Evolutionary conservation across 2,329 filamentous ascomycete species (phyloP).

Genomic region (Calonectria pseudoreteaudii): DNA sequence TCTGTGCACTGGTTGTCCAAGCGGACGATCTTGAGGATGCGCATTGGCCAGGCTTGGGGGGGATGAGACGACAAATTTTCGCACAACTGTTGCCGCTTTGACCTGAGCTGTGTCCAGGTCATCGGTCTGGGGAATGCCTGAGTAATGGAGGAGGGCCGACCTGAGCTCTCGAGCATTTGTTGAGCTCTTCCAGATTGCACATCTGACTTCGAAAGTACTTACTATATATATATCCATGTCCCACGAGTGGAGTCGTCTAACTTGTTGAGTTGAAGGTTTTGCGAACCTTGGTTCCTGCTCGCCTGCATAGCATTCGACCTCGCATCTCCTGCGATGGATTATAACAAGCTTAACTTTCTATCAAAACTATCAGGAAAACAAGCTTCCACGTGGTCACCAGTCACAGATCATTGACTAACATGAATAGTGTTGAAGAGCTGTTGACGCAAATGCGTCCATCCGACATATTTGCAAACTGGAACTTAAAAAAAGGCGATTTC

Average conservation of each 20-base stretch:
- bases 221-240: not conserved
- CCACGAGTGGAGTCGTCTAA: not conserved
- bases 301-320: not conserved
- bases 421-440: not conserved
- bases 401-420: not conserved
- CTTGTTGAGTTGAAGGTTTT: not conserved
- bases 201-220: not conserved
- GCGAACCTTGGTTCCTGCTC: not conserved
- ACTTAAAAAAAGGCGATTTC: not conserved
- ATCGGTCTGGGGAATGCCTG: not conserved
- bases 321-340: not conserved
- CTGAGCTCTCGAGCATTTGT: not conserved
- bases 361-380: not conserved
- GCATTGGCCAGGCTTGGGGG: slow-evolving; percentile 7
- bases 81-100: not conserved
- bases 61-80: slow-evolving; percentile 15
- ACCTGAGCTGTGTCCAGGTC: not conserved
- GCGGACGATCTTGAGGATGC: not conserved
- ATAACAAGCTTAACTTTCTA: not conserved
- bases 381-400: not conserved
- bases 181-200: not conserved
- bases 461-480: not conserved
- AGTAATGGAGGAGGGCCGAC: not conserved
- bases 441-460: not conserved
- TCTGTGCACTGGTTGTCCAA: slow-evolving; percentile 11